Percentiles rank a stretch among this genome's conserved stretches.
Conservation (phyloP, 768 basidiomycete genomes). For the Fibroporia radiculosa region DNA sequence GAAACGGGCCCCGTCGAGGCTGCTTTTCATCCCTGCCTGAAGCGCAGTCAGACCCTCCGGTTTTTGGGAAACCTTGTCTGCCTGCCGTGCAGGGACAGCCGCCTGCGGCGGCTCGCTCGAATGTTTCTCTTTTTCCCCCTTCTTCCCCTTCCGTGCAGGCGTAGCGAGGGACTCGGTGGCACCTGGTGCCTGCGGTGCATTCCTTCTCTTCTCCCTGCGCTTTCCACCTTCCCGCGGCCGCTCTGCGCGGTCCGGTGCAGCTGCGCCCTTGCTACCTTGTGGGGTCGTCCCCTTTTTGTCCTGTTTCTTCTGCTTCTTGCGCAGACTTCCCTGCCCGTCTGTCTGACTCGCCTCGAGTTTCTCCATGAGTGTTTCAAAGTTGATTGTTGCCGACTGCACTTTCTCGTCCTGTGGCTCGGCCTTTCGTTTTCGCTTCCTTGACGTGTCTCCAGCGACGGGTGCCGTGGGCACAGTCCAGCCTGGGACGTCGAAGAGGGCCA, state of each 20-base stretch:
- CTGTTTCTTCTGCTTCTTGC: conserved; percentile 13
- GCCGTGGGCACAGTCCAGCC: conserved; percentile 26
- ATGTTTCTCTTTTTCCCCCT: background rate
- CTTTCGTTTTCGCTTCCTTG: conserved; percentile 24
- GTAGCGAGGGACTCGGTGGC: background rate
- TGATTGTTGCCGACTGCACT: conserved; percentile 20
- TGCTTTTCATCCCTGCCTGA: conserved; percentile 73
- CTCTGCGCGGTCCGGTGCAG: conserved; percentile 1
- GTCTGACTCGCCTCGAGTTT: conserved; percentile 16
- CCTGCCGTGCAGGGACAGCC: background rate
- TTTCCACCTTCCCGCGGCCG: background rate
- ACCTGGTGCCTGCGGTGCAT: background rate
- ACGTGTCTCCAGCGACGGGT: conserved; percentile 7
- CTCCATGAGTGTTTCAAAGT: conserved; percentile 29
- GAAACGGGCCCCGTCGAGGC: conserved; percentile 81
- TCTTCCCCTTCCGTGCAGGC: background rate
- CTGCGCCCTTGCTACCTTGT: background rate
- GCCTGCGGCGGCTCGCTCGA: background rate
- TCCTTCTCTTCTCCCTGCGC: background rate
- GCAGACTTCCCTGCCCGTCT: conserved; percentile 2
- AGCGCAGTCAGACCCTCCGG: conserved; percentile 50
- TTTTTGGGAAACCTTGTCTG: conserved; percentile 5
- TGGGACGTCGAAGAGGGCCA: conserved; percentile 29
- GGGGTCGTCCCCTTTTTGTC: background rate
- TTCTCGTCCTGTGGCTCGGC: conserved; percentile 13